Base-by-base conservation (phyloP, 345 rosid species). In the Lumnitzera racemosa region DNA sequence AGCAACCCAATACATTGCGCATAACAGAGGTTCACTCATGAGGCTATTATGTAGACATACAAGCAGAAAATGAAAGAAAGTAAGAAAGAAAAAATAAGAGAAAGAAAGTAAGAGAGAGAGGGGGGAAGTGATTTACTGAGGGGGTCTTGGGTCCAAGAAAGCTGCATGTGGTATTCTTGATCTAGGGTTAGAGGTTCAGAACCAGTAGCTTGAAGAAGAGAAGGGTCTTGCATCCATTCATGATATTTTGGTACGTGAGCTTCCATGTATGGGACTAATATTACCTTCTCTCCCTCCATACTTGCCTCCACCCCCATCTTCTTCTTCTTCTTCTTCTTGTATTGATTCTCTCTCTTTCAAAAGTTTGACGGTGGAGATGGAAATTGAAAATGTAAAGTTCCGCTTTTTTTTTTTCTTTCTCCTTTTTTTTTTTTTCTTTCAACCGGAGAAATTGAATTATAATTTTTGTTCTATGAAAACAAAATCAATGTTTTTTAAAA, bases 81-180 rank as follows among this genome's bases (percentile, higher is more conserved):
- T 10, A 54, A 47, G 7, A 13, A 25, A 55, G 27, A 11, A 20
- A 20, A 20, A 20, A 20, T 20, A 20, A 5, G 54, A 15, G 2
- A 24, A 27, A 49, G 15, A 24, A 6, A 51, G 46, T 10, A 54
- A 47, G 7, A 13, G 36, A 55, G 41, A 11, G 57, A 62, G 47
- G 62, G 31, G 51, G 46, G 36, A 56, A 59, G 65, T 58, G 53
- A 59, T 58, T 46, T 59, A 88, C 99, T 90, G 78, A 73, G 87
- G 48, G 97, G 95, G 78, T 90, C 96, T 72, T 77, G 90, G 67
- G 82, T 77, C 99, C 96, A 94, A 2, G 97, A 85, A 55, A 78
- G 77, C 73, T 90, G 96, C 96, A 88, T 84, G 68, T 78, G 70
- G 70, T 75, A 88, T 75, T 90, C 97, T 58, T 90, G 82, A 20